Evolutionary conservation across 306 rosid genomes (phyloP), one percentile per base, ranked within the genome.

Genomic region (Ormosia semicastrata): DNA sequence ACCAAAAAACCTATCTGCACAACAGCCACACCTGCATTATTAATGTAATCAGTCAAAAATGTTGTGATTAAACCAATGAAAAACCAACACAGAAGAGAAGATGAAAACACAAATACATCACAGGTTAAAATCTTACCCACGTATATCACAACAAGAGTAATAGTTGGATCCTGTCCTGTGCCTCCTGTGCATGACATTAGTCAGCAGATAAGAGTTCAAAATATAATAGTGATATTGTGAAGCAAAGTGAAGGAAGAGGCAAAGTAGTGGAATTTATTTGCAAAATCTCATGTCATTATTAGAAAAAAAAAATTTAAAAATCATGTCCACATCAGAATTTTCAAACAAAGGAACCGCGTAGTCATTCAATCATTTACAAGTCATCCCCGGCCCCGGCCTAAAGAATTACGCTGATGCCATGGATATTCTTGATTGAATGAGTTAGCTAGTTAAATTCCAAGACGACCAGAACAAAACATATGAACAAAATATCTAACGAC

Each of bases 11-110:
- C 15, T n/a, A 84, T 3, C 82, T 81, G 78, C 37, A 46, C 81
- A n/a, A n/a, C n/a, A 3, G 7, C n/a, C 7, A 67, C 9, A 8
- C 29, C 87, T 82, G 85, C 86, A 86, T 49, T 18, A 43, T 46
- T 52, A 63, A 7, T n/a, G 8, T 4, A 46, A 46, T 65, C 5
- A 29, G 6, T 71, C 11, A 78, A 33, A 79, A 75, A 67, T 17
- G 17, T 13, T 13, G 39, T 69, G 57, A 68, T 7, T 4, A 24
- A 60, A 14, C 2, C 18, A 44, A 70, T 13, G 8, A 17, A 64
- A 57, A 58, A 14, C 4, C 6, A 30, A 15, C 5, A 24, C 2
- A 32, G 10, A 57, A 60, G n/a, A 41, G 1, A 36, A 10, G 8
- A 24, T 64, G 13, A 66, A 18, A 40, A 56, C 0, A 34, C 58